Evolutionary conservation across 352 stramenopile species (phyloP), one percentile per base, ranked within the genome.

Genomic region (Phytophthora tubulina): DNA sequence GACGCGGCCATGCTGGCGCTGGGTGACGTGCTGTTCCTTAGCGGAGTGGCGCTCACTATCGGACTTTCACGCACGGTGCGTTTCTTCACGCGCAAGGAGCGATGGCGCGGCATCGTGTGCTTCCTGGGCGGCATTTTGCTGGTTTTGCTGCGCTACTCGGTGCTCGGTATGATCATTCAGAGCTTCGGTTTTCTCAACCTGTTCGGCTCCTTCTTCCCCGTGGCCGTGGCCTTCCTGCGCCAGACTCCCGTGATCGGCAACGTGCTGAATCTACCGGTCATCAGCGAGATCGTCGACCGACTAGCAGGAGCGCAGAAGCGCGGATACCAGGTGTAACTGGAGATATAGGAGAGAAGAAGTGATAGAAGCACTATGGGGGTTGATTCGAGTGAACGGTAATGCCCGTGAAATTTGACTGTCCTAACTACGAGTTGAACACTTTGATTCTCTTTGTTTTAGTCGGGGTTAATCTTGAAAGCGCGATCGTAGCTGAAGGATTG

Each of bases 201-300:
- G 39, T 99, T 99, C 80, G 96, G 96, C 68, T 97, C 97, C 61
- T 99, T 99, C 75, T 98, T 99, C 76, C 95, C 96, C 1, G 97
- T 99, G 66, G 95, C 94, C 0, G 91, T 97, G 35, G 91, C 94
- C 35, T 97, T 97, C 70, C 81, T 98, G 78, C 90, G 92, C 30
- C 91, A 98, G 76, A 97, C 92, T 50, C 96, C 96, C 1, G 88
- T 98, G 21, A 85, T 98, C 63, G 94, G 95, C 61, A 85, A 84
- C 27, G 75, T 98, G 54, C 85, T 98, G 17, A 93, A 88, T 66
- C 75, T 97, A 21, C 93, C 93, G 2, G 86, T 88, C 10, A 82
- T 99, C 57, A 85, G 84, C 45, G 76, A 93, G 39, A 48, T 93
- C n/a, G 85, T 96, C 33, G 90, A 97, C 80, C 84, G 87, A 61